These are phyloP conservation scores for Megacollybia marginata DNA, from an alignment of 768 basidiomycete genomes.

Conservation along the genomic window DNA sequence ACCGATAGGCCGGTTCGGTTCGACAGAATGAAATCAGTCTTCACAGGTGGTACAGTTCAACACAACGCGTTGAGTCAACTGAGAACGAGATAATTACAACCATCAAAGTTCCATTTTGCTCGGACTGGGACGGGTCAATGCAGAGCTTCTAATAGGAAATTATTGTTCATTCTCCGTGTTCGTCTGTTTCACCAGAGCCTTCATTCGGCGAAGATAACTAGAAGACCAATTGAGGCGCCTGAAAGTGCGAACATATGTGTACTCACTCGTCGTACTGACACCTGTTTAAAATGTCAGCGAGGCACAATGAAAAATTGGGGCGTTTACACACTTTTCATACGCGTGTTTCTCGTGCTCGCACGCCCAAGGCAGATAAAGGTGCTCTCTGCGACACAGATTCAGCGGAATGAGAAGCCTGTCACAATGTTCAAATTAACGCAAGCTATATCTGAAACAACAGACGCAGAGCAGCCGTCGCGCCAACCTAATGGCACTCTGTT, in stretches of 20 bases:
- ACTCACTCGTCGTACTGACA: slow-evolving; percentile 95
- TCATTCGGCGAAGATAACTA: slow-evolving; percentile 88
- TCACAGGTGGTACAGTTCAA: no score
- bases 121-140: no score
- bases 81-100: no score
- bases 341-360: slow-evolving; percentile 83
- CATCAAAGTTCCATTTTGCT: no score
- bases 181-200: slow-evolving; percentile 70
- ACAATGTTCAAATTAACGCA: slow-evolving; percentile 1
- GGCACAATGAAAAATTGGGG: neutral
- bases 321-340: slow-evolving; percentile 69
- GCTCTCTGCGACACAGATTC: slow-evolving; percentile 77
- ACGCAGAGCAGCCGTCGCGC: slow-evolving; percentile 92
- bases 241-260: neutral
- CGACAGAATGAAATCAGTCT: no score
- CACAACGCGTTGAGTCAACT: no score
- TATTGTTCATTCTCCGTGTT: slow-evolving; percentile 25
- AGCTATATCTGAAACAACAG: slow-evolving; percentile 23
- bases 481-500: slow-evolving; percentile 71
- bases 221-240: neutral
- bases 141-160: neutral
- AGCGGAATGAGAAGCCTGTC: slow-evolving; percentile 77
- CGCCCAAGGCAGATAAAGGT: slow-evolving; percentile 83
- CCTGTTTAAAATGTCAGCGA: slow-evolving; percentile 28
- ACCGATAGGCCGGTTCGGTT: no score